Evolutionary conservation across 257 asterid genomes (phyloP).

Genomic region (Nemophila menziesii): DNA sequence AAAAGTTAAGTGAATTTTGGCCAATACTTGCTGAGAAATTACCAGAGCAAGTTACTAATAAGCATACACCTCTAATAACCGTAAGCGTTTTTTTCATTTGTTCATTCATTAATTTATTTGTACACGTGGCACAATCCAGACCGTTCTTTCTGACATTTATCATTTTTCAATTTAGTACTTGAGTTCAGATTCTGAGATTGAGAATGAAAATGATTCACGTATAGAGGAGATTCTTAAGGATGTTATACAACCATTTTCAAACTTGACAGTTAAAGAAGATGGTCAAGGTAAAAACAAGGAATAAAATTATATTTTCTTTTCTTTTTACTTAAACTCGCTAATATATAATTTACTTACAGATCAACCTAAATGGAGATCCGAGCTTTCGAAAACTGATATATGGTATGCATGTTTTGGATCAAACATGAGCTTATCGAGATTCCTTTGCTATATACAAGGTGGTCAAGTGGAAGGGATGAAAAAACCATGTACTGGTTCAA

Average conservation of each 20-base stretch:
- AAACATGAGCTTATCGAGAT: constrained; percentile 59
- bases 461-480: constrained; percentile 89
- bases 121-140: no score
- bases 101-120: constrained; percentile 5
- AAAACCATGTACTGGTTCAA: constrained; percentile 54
- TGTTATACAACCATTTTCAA: constrained; percentile 41
- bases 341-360: constrained; percentile 24
- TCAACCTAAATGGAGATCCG: constrained; percentile 55
- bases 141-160: no score
- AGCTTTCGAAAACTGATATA: constrained; percentile 44
- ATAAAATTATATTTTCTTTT: not conserved
- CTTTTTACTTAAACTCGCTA: constrained; percentile 1
- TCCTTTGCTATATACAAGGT: constrained; percentile 76
- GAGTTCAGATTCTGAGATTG: constrained; percentile 63
- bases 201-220: constrained; percentile 20
- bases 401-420: constrained; percentile 95
- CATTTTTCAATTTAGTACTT: constrained; percentile 27
- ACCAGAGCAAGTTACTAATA: constrained; percentile 32
- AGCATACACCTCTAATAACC: constrained; percentile 25
- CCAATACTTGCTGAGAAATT: constrained; percentile 41
- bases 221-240: constrained; percentile 31
- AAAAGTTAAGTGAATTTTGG: constrained; percentile 53
- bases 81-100: constrained; percentile 20
- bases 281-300: constrained; percentile 21
- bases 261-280: constrained; percentile 44